Conservation (phyloP, 2,329 filamentous ascomycete species). For the Rutstroemia sp. region DNA sequence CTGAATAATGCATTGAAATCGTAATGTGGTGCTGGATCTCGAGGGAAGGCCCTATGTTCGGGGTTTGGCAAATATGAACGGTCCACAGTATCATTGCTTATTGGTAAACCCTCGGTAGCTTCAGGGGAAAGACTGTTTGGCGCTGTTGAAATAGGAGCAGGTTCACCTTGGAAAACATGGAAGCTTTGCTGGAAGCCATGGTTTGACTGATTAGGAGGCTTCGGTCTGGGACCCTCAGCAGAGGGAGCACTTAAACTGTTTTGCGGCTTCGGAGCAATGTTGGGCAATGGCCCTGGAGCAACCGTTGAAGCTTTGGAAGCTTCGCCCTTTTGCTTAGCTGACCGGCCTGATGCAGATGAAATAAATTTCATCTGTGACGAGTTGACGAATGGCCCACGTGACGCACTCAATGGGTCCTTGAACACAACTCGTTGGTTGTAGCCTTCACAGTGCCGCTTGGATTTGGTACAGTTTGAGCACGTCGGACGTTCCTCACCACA, state of each 20-base stretch:
- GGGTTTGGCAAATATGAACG: constrained; percentile 16
- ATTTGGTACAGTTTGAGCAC: constrained; percentile 81
- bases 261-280: constrained; percentile 2
- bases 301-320: constrained; percentile 7
- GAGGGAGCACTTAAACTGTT: background rate
- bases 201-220: background rate
- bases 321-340: constrained; percentile 13
- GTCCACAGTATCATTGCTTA: constrained; percentile 14
- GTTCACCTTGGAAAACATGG: background rate
- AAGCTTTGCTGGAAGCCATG: constrained; percentile 10
- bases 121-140: background rate
- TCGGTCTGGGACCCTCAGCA: background rate
- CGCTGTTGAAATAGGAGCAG: background rate
- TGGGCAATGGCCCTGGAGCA: background rate
- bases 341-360: constrained; percentile 8
- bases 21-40: constrained; percentile 17
- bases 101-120: background rate
- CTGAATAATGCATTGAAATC: constrained; percentile 19
- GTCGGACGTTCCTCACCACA: constrained; percentile 83
- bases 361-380: constrained; percentile 10
- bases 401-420: constrained; percentile 61
- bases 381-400: constrained; percentile 36
- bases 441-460: constrained; percentile 75
- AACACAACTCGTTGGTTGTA: constrained; percentile 77
- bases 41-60: constrained; percentile 1